Evolutionary conservation across 495 filamentous ascomycete species (phyloP).

Genomic region (Evernia prunastri): DNA sequence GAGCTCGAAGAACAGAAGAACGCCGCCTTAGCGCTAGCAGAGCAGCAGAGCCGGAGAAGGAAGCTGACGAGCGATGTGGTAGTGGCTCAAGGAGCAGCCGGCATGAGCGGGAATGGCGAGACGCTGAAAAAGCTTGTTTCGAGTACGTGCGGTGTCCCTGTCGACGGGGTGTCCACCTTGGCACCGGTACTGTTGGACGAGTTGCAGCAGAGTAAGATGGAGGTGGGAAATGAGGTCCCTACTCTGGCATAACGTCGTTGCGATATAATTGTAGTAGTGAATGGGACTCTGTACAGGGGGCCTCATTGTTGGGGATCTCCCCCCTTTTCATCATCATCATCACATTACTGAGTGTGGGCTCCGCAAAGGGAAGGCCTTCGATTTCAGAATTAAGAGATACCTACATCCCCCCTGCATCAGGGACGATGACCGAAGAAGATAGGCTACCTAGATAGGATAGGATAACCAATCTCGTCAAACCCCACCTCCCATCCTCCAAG

Average conservation of each 20-base stretch:
- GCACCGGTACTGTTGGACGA: conserved; percentile 24
- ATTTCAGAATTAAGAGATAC: not conserved
- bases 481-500: not conserved
- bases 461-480: not conserved
- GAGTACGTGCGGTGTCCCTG: conserved; percentile 16
- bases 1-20: conserved; percentile 16
- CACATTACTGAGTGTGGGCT: not conserved
- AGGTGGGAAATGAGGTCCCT: conserved; percentile 6
- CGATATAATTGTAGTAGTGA: not conserved
- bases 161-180: conserved; percentile 18
- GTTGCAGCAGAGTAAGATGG: conserved; percentile 21
- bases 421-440: not conserved
- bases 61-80: conserved; percentile 17
- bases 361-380: not conserved
- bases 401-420: not conserved
- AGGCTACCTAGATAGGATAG: not conserved
- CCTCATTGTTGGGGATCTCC: not conserved
- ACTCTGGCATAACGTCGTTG: conserved; percentile 8
- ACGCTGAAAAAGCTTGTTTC: conserved; percentile 21
- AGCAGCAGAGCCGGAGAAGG: conserved; percentile 21
- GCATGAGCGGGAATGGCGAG: conserved; percentile 25
- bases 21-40: conserved; percentile 17
- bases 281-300: not conserved
- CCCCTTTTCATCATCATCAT: not conserved
- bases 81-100: conserved; percentile 21